These are phyloP conservation scores for Umbelopsis isabellina DNA, from an alignment of 192 early-diverging fungal genomes.

Conservation along the genomic window DNA sequence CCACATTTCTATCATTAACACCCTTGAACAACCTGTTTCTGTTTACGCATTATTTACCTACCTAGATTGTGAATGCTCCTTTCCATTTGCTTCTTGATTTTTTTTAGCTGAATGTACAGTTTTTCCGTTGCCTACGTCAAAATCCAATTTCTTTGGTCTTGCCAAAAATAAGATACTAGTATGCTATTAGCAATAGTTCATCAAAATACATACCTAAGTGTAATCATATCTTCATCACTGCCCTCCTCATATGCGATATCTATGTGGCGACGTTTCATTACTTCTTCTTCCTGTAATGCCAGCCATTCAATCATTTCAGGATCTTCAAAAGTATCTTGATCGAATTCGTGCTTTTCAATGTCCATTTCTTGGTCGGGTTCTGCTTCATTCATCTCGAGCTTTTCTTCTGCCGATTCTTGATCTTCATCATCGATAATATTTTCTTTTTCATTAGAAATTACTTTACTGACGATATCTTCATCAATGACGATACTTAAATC, in stretches of 20 bases:
- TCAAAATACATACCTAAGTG: background rate
- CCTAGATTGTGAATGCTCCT: too few species aligned
- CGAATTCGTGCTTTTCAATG: background rate
- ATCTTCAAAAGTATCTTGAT: constrained; percentile 17
- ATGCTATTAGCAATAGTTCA: background rate
- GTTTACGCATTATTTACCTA: too few species aligned
- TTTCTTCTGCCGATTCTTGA: background rate
- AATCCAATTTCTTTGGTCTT: constrained; percentile 17
- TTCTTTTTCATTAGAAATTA: background rate
- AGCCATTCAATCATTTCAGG: constrained; percentile 26
- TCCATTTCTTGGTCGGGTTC: background rate
- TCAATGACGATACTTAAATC: background rate
- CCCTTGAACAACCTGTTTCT: too few species aligned
- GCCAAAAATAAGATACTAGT: background rate
- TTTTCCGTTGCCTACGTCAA: background rate
- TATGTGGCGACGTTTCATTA: background rate
- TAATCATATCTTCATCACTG: background rate
- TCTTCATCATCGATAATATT: background rate
- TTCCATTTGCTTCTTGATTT: background rate
- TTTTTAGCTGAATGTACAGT: background rate
- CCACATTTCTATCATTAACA: too few species aligned
- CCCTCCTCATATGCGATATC: constrained; percentile 12
- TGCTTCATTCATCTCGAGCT: background rate
- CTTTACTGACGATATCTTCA: background rate
- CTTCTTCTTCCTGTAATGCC: background rate